A percentile compares a stretch with the other conserved stretches of the same genome.
phyloP scores from a whole-genome alignment of 2,329 filamentous ascomycete genomes.

The Cryphonectria radicalis region DNA sequence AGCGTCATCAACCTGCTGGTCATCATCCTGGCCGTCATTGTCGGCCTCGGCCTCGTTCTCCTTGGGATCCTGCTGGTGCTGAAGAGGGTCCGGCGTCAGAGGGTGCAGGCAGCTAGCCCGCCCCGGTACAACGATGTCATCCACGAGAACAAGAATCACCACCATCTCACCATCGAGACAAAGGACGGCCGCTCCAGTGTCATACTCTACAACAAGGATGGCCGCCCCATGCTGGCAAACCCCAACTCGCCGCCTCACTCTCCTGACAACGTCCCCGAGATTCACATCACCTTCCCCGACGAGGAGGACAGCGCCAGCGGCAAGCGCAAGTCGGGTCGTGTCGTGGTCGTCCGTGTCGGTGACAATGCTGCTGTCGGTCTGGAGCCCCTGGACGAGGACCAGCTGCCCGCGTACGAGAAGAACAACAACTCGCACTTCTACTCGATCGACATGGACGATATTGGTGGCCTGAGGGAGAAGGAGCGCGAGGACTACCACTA shows the following conservation, averaged over 20 bases:
- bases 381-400: conserved; percentile 80
- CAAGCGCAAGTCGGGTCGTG: conserved; percentile 79
- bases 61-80: conserved; percentile 72
- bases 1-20: conserved; percentile 75
- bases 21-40: conserved; percentile 70
- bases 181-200: conserved; percentile 67
- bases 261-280: conserved; percentile 87
- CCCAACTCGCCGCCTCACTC: conserved; percentile 76
- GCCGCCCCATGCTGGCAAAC: conserved; percentile 73
- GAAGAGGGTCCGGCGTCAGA: conserved; percentile 63
- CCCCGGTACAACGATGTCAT: conserved; percentile 69
- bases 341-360: conserved; percentile 89
- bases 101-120: conserved; percentile 57
- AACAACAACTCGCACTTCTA: conserved; percentile 81
- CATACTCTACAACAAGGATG: conserved; percentile 79
- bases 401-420: conserved; percentile 87
- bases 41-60: conserved; percentile 72
- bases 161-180: conserved; percentile 63
- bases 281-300: conserved; percentile 96
- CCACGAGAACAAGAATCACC: conserved; percentile 52
- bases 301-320: conserved; percentile 82
- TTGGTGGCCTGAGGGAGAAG: conserved; percentile 95
- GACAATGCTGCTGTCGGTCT: conserved; percentile 84
- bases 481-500: conserved; percentile 50
- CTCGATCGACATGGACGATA: conserved; percentile 90